Percentiles rank a stretch among this genome's conserved stretches.
These are phyloP conservation scores for Heritiera littoralis DNA, from an alignment of 345 rosid species.

Conservation along the genomic window DNA sequence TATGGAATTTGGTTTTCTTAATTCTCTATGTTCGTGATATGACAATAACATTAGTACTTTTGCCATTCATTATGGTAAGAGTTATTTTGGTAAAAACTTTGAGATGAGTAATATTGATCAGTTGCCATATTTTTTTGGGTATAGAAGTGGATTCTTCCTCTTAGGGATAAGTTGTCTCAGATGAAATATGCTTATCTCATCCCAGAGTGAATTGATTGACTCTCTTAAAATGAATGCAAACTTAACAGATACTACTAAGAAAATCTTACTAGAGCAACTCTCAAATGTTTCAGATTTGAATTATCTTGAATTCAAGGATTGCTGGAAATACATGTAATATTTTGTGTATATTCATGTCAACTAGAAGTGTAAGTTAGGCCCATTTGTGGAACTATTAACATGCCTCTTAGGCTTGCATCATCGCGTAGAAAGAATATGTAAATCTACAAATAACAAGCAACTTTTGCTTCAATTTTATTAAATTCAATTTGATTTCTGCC, in stretches of 20 bases:
- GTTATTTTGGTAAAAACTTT: background rate
- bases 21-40: background rate
- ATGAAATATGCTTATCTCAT: background rate
- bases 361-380: background rate
- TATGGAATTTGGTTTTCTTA: background rate
- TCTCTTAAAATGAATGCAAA: background rate
- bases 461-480: background rate
- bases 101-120: background rate
- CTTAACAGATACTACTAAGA: background rate
- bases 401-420: background rate
- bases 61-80: background rate
- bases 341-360: background rate
- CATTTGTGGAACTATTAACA: background rate
- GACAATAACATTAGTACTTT: background rate
- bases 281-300: background rate
- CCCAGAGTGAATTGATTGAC: background rate
- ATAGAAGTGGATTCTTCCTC: background rate
- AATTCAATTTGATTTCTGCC: background rate
- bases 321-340: background rate
- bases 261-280: background rate
- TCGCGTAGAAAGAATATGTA: background rate
- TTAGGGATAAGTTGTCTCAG: background rate
- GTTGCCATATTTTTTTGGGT: background rate
- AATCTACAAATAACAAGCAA: background rate
- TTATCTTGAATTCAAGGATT: background rate